Evolutionary conservation across 805 yeast genomes (phyloP).

Genomic region (Yamadazyma akitaensis): DNA sequence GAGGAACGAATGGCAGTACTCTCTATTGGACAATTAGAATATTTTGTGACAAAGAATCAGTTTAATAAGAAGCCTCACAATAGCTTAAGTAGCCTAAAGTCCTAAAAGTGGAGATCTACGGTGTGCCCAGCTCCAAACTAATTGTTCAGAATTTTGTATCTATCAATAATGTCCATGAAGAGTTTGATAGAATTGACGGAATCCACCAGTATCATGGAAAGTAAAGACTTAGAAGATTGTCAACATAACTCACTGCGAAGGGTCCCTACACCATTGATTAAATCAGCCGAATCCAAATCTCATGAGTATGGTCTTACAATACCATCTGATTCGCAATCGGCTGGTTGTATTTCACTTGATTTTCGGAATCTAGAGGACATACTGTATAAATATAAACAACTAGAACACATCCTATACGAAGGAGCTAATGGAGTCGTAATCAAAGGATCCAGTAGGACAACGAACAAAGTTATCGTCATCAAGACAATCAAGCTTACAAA

Average conservation of each 20-base stretch:
- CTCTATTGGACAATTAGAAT: no score
- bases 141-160: no score
- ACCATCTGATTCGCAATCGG: background rate
- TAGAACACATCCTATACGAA: slow-evolving; percentile 23
- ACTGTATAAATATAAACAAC: background rate
- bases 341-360: background rate
- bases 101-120: no score
- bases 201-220: no score
- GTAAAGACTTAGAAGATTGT: no score
- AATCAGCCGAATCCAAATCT: no score
- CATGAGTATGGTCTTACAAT: background rate
- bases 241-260: no score
- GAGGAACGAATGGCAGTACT: background rate
- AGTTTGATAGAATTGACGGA: background rate
- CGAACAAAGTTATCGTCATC: slow-evolving; percentile 23
- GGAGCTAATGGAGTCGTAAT: slow-evolving; percentile 41
- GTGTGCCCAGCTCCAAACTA: no score
- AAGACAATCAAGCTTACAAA: slow-evolving; percentile 27
- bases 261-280: no score
- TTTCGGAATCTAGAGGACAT: background rate
- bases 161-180: background rate
- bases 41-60: no score
- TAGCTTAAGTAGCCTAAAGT: no score
- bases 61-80: no score
- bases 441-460: slow-evolving; percentile 26